Conservation (phyloP, 257 asterid genomes). For the Plectranthus barbatus region DNA sequence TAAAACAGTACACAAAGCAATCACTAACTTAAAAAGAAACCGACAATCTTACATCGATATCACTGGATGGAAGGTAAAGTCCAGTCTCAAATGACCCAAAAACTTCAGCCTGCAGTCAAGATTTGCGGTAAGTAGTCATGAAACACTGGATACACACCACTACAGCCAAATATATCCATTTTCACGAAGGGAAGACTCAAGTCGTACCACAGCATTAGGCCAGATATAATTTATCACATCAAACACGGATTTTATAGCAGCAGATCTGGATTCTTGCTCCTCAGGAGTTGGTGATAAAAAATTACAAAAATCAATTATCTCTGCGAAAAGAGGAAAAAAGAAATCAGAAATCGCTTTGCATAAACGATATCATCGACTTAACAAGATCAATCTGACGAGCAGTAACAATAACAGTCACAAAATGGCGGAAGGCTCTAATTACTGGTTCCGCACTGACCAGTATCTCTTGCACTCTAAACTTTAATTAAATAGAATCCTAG, state of each 20-base stretch:
- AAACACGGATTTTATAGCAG: conserved; percentile 70
- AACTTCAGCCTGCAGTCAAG: conserved; percentile 68
- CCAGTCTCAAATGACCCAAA: conserved; percentile 97
- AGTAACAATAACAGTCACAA: neutral
- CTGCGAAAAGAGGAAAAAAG: conserved; percentile 34
- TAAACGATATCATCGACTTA: neutral
- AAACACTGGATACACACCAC: neutral
- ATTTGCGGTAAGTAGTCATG: conserved; percentile 1
- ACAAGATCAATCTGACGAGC: neutral
- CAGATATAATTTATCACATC: conserved; percentile 80
- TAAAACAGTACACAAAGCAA: neutral
- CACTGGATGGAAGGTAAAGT: conserved; percentile 94
- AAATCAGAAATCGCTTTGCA: conserved; percentile 33
- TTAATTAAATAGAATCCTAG: neutral
- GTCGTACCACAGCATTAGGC: conserved; percentile 78
- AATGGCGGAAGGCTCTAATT: neutral
- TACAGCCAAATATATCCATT: neutral
- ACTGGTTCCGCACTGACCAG: neutral
- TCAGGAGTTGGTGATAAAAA: conserved; percentile 85
- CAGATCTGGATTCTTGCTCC: conserved; percentile 65
- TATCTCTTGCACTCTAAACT: conserved; percentile 1
- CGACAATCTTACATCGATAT: conserved; percentile 67
- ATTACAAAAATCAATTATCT: conserved; percentile 87
- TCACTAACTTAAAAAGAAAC: neutral
- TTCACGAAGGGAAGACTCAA: neutral